Evolutionary conservation across 768 basidiomycete species (phyloP), one percentile per base, ranked within the genome.

Genomic region (Hortiboletus campestris): DNA sequence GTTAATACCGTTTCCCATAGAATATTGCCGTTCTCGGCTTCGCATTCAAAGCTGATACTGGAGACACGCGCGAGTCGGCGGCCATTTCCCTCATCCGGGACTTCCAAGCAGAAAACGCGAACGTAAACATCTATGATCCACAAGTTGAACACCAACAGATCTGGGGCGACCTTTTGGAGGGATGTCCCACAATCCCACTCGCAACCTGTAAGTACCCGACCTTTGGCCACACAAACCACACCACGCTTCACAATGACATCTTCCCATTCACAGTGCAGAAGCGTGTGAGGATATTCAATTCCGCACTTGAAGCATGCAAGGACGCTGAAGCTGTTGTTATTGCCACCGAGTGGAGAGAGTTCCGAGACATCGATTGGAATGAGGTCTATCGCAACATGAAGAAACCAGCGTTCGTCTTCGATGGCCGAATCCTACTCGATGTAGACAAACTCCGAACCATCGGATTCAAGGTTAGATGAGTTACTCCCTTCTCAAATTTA

Each of bases 31-130:
- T 99, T 44, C 86, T 99, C 41, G 96, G 96, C 12, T 99, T 98
- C 73, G 97, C 96, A 4, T 98, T 98, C 86, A 98, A 98, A 80
- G 96, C 97, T 41, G 95, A 98, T 73, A 99, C 97, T 13, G 97
- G 97, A 57, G 97, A 99, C 72, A 99, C 97, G 38, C 94, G 97
- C 72, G 97, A 98, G 77, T 95, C 94, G 3, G 87, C 97, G 29
- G 84, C 97, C 17, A 98, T 98, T 74, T 89, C 92, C 31, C 84
- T 99, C 62, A 88, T 96, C 76, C 87, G 85, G 63, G 88, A 98
- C 79, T 99, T 99, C 85, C 82, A 86, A 63, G 82, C 83, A 39
- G 97, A 99, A 76, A 85, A 84, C 63, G 95, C 97, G 12, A 74
- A 84, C 46, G 81, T 99, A 65, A 87, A 84, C 53, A 78, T 99